phyloP scores from a whole-genome alignment of 2,329 filamentous ascomycete species.

The Apiospora hydei region DNA sequence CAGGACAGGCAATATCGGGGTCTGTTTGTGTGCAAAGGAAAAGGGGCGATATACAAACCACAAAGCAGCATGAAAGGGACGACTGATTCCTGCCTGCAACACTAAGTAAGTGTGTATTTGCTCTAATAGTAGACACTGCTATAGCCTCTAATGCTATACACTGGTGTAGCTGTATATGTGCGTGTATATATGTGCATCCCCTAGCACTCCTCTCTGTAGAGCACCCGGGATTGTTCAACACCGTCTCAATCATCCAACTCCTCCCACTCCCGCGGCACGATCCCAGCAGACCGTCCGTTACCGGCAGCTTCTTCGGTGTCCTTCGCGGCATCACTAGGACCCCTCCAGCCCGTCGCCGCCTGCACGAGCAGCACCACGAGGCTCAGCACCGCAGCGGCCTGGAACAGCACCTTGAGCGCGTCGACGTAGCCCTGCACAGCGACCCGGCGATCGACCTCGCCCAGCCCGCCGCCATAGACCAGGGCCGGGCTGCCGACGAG shows the following conservation, averaged over 20 bases:
- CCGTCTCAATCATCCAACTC: not conserved
- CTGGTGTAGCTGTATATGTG: not conserved
- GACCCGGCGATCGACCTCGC: conserved; percentile 49
- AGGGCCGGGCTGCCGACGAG: conserved; percentile 60
- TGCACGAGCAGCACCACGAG: conserved; percentile 55
- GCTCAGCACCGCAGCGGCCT: conserved; percentile 52
- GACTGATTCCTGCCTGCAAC: not conserved
- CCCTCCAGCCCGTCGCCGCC: conserved; percentile 59
- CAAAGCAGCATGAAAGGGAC: not conserved
- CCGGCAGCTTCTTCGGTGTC: conserved; percentile 51
- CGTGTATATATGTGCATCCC: not conserved
- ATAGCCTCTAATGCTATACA: not conserved
- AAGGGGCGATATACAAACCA: no score
- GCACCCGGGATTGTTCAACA: not conserved
- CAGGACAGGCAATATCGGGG: no score
- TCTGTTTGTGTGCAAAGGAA: no score
- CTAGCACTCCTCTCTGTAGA: not conserved
- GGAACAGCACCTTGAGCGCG: conserved; percentile 55
- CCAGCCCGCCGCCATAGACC: conserved; percentile 53
- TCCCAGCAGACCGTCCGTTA: not conserved
- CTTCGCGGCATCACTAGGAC: conserved; percentile 55
- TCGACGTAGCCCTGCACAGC: conserved; percentile 57
- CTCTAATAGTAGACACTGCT: not conserved
- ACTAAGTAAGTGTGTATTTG: not conserved
- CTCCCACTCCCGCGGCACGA: conserved; percentile 1